Base-by-base conservation (phyloP, 2,329 filamentous ascomycete species). In the Neospermospora avenae region DNA sequence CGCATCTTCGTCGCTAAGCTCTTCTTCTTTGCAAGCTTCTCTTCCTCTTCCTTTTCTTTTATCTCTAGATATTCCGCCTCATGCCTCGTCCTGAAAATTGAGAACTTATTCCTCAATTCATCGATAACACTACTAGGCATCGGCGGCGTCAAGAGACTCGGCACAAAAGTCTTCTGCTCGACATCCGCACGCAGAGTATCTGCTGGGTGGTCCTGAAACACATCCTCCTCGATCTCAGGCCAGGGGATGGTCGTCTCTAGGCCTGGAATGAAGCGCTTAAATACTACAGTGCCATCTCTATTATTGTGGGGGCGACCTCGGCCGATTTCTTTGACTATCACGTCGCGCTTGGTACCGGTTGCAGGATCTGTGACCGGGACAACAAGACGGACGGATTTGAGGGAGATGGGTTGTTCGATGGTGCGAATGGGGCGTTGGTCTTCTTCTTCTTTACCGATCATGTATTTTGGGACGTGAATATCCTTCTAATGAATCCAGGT, bases 61-160 rank as follows among this genome's bases (percentile, higher is more conserved):
- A 79, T 77, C 66, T 79, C 79, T 55, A 93, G 74, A 72, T 88
- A 96, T 73, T 88, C 88, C 48, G 83, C 77, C 64, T 92, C 89
- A 77, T 96, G 91, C 51, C 90, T 81, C 56, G 87, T 91, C 70
- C 92, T 82, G 84, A 93, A 95, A 69, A 83, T 85, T 68, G 87
- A 90, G 81, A 87, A 96, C 73, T 86, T 88, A 78, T 89, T 88
- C 72, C 92, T 83, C 72, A 98, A 80, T 79, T 98, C 93, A 73
- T 96, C 87, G 66, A 96, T 82, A 39, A 97, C 83, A n/a, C 76
- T 77, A 31, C 80, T 76, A 4, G 93, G 92, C 82, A 96, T 91
- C 14, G 93, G 93, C 25, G 89, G 82, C 16, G 82, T 79, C 28
- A 92, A 78, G 24, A 98, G 80, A 37, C 85, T 89, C n/a, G 93